phyloP scores from a whole-genome alignment of 305 asterid species.

The Rubia balearica region DNA sequence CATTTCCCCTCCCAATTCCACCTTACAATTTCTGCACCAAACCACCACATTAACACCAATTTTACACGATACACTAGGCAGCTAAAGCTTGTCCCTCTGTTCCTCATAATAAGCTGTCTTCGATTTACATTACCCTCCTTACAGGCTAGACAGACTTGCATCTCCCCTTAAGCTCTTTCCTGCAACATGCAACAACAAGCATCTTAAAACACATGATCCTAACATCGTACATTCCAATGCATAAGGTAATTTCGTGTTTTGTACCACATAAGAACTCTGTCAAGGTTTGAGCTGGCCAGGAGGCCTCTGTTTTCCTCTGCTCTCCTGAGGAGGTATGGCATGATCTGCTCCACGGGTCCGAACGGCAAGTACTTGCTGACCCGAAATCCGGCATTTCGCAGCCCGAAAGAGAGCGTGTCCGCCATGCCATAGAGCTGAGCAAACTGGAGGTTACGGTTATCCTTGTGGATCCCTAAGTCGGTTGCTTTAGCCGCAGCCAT shows the following conservation, averaged over 20 bases:
- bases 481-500: constrained; percentile 52
- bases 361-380: constrained; percentile 79
- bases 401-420: constrained; percentile 52
- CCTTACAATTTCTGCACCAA: background rate
- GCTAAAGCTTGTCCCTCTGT: background rate
- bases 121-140: background rate
- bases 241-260: too few relatives aligned
- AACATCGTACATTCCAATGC: too few relatives aligned
- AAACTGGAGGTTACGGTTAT: constrained; percentile 42
- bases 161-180: constrained; percentile 21
- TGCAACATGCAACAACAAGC: background rate
- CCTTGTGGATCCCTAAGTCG: constrained; percentile 41
- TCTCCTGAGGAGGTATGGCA: constrained; percentile 77
- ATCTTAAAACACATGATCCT: background rate
- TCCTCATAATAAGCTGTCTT: background rate
- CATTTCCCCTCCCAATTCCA: background rate
- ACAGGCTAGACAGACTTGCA: background rate
- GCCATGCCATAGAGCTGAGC: constrained; percentile 90
- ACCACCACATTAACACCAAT: background rate
- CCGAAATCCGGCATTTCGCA: constrained; percentile 59
- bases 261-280: constrained; percentile 60
- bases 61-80: background rate
- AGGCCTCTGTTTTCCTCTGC: constrained; percentile 85
- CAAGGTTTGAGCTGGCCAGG: constrained; percentile 45
- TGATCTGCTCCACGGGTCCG: constrained; percentile 72